These are phyloP conservation scores for Simplicillium aogashimaense DNA, from an alignment of 2,329 filamentous ascomycete species.

Conservation along the genomic window DNA sequence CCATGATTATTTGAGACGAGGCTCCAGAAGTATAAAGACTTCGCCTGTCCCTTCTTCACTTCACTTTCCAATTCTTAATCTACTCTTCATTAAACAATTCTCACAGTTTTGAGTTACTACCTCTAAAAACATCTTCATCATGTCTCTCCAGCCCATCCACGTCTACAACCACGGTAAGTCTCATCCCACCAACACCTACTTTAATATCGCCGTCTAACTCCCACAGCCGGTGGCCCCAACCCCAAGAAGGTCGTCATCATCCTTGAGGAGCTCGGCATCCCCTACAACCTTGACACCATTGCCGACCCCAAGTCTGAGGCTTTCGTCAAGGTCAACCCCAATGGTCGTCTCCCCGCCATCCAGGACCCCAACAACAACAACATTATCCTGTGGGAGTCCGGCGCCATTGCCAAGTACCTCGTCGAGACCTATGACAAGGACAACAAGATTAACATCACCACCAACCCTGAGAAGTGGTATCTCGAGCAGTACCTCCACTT, in stretches of 20 bases:
- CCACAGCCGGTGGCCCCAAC: constrained; percentile 6
- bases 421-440: constrained; percentile 7
- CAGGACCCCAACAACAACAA: constrained; percentile 7
- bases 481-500: constrained; percentile 25
- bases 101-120: background rate
- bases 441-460: constrained; percentile 14
- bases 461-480: constrained; percentile 16
- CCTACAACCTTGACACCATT: constrained; percentile 7
- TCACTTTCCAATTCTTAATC: background rate
- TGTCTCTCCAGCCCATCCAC: constrained; percentile 6
- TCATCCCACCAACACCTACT: background rate
- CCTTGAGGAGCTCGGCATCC: constrained; percentile 13
- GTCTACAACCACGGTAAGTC: constrained; percentile 1
- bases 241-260: constrained; percentile 11
- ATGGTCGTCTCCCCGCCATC: constrained; percentile 5
- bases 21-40: too few relatives aligned
- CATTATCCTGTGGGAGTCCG: constrained; percentile 8
- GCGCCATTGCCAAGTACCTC: constrained; percentile 9
- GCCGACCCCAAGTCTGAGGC: constrained; percentile 2
- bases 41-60: too few relatives aligned
- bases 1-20: too few relatives aligned
- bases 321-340: constrained; percentile 9
- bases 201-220: background rate
- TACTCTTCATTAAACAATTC: background rate
- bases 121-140: background rate